Evolutionary conservation across 2,329 filamentous ascomycete species (phyloP), one percentile per base, ranked within the genome.

Genomic region (Fusarium goolgardi): DNA sequence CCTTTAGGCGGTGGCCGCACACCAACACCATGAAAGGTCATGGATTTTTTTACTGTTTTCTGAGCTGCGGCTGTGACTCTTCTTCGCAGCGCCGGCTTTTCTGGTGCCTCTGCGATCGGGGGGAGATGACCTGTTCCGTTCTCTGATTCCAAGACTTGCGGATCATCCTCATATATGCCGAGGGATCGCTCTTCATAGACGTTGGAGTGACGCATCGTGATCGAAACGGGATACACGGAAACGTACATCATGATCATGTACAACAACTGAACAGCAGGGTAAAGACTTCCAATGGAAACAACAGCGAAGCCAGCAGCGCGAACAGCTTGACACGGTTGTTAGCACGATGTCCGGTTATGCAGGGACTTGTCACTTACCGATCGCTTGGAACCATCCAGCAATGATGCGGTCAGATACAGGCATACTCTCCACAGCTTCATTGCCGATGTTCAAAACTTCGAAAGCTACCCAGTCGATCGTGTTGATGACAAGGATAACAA

Each of bases 181-280:
- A 92, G 80, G 0, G 86, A 89, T 9, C 88, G 82, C 71, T 92
- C 89, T 74, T 92, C 90, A 73, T 92, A 92, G 31, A 91, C 86
- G 72, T 92, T 92, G 39, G 89, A 90, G 73, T 89, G 87, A 29
- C 90, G 85, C 78, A 90, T 86, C 1, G 85, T 88, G 60, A 90
- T 87, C 27, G 86, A 84, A 23, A 90, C 83, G 0, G 88, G 88
- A 62, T 88, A 90, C 4, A 84, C 86, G 1, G 87, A 87, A 41
- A 90, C 86, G 75, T 90, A 90, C 86, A 90, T 90, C 81, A 89
- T 88, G 56, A 90, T 82, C 15, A 89, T 80, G 69, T 88, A 90
- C 3, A 87, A 76, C 1, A 90, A 81, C 61, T 89, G 84, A 4
- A 90, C 79, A 3, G 86, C 87, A 8, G 88, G 86, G 39, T 84